Base-by-base conservation (phyloP, 805 yeast genomes). In the Metschnikowia lochheadii region DNA sequence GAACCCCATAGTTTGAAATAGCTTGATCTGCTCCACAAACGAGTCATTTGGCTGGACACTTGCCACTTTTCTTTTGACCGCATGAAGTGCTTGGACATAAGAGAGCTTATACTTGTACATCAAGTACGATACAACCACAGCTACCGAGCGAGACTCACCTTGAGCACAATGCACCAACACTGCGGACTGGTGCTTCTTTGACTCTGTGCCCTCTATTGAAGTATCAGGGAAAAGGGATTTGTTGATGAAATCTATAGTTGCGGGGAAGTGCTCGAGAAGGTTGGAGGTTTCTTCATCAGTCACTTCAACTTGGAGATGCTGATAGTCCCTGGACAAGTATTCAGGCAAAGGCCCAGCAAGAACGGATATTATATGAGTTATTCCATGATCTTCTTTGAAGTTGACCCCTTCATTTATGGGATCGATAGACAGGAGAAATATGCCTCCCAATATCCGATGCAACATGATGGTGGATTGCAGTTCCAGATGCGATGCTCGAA, bases 271-370 rank as follows among this genome's bases (percentile, higher is more conserved):
- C 52, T 80, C 77, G 48, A 91, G 62, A 11, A 94, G 76, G 57
- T 92, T 83, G 21, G 83, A 79, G 1, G 77, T 75, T 40, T 79
- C 82, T 49, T 82, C 83, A 63, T 94, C 99, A 53, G 88, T 84
- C 6, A 92, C 69, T 6, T 82, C 80, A 31, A 92, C 76, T 54
- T 84, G 88, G 39, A 79, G 73, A 54, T 78, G 76, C 7, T 64
- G 70, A 59, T 84, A 86, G 3, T 62, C 67, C 14, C 65, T 60
- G 13, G 73, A 66, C 56, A 83, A 79, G 46, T 67, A 66, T 5
- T 70, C 66, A 2, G 91, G 86, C 11, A 87, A 70, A 11, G 74
- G 75, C 13, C 89, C 89, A 43, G 81, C 80, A 18, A 89, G 68
- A 0, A 85, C 78, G 0, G 96, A 84, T 20, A 92, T 64, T 10